Base-by-base conservation (phyloP, 805 yeast genomes). In the Hanseniaspora hatyaiensis region DNA sequence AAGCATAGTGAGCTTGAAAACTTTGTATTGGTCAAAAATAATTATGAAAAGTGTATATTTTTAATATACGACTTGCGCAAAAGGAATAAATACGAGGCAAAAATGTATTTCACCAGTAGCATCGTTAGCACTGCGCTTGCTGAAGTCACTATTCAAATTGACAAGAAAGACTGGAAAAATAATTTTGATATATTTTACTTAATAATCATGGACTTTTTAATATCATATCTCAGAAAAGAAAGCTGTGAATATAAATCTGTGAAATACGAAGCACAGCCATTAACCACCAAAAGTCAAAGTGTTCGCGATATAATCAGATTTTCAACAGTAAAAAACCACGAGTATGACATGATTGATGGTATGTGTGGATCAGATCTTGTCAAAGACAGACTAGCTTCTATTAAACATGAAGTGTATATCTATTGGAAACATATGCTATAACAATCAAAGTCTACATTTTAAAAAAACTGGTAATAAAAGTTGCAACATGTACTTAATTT, bases 341-440 rank as follows among this genome's bases (percentile, higher is more conserved):
- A 44, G 16, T 29, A 29, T 22, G 48, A 44, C 22, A 13, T 44
- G 5, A 24, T 36, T 26, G 23, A 20, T 12, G 36, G 15, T 6
- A n/a, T 29, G 12, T 13, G 19, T 12, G 44, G 29, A 4, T 30
- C 36, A n/a, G 37, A 40, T n/a, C 12, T 11, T 6, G 20, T 22
- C 16, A 20, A 2, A 9, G 15, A 18, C 12, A 34, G 30, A 23
- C 2, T 44, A 11, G 5, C 4, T 12, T 15, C 13, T 12, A 22
- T 30, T 8, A 36, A 30, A 22, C 15, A 36, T 2, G 11, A 8
- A 11, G 33, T 36, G 2, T 33, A 22, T 33, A 13, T 15, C 8
- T 18, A 34, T 36, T 44, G 48, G 48, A 34, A 34, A 8, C 34
- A 34, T 22, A n/a, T 40, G 3, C 3, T 28, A n/a, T 30, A 40